These are phyloP conservation scores for Tubosaeta sp. DNA, from an alignment of 768 basidiomycete genomes.

Conservation along the genomic window DNA sequence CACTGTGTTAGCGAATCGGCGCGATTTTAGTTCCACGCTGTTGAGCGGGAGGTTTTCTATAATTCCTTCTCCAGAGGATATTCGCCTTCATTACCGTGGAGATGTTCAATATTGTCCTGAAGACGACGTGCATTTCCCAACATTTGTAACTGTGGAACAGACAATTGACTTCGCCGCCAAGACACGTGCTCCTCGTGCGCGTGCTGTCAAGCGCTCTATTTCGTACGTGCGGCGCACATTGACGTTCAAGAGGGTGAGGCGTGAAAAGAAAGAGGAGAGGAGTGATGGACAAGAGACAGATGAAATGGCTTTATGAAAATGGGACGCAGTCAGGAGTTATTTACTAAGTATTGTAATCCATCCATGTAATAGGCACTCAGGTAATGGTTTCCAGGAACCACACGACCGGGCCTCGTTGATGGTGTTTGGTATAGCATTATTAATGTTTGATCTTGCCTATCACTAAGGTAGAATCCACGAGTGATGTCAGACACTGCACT, in stretches of 20 bases:
- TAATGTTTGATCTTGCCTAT: too few species aligned
- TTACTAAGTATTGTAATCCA: too few species aligned
- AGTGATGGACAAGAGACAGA: not conserved
- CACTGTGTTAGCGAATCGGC: constrained; percentile 77
- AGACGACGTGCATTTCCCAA: constrained; percentile 6
- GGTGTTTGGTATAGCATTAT: too few species aligned
- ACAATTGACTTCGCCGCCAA: constrained; percentile 60
- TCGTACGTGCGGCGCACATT: not conserved
- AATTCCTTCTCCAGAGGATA: constrained; percentile 66
- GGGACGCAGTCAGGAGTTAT: not conserved
- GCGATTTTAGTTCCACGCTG: constrained; percentile 59
- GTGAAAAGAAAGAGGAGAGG: not conserved
- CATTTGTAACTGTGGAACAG: constrained; percentile 73
- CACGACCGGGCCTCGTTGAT: too few species aligned
- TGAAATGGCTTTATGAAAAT: not conserved
- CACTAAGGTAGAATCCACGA: too few species aligned
- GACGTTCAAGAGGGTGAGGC: not conserved
- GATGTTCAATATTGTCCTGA: constrained; percentile 72
- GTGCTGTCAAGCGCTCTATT: constrained; percentile 15
- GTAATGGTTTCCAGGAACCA: too few species aligned
- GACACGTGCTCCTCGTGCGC: constrained; percentile 54
- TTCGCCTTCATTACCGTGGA: constrained; percentile 65
- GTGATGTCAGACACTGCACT: too few species aligned
- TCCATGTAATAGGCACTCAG: too few species aligned
- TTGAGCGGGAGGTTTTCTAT: constrained; percentile 71